Evolutionary conservation across 1,284 basidiomycete genomes (phyloP).

Genomic region (Vanrija sp.): DNA sequence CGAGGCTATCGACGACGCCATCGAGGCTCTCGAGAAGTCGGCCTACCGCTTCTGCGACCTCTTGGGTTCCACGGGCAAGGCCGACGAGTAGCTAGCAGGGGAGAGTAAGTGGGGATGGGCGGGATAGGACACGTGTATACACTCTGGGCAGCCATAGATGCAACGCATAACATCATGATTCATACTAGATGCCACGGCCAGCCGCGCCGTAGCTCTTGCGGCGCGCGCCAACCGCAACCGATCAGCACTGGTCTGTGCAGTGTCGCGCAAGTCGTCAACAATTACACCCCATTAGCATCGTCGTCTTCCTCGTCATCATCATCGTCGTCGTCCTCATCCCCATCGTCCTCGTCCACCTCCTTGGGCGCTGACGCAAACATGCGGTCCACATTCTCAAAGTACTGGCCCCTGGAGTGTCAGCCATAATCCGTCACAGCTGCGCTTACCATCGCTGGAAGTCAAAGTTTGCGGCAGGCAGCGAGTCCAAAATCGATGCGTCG

Average conservation of each 20-base stretch:
- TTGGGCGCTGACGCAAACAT: slow-evolving; percentile 1
- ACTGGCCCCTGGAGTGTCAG: slow-evolving; percentile 10
- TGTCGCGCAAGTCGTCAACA: too few species aligned
- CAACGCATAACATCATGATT: too few species aligned
- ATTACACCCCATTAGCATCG: neutral
- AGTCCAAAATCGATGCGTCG: slow-evolving; percentile 69
- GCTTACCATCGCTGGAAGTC: slow-evolving; percentile 60
- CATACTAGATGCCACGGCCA: too few species aligned
- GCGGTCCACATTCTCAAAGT: slow-evolving; percentile 19
- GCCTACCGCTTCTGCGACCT: slow-evolving; percentile 43
- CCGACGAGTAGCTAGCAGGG: slow-evolving; percentile 11
- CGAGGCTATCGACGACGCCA: slow-evolving; percentile 44
- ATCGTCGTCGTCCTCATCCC: neutral
- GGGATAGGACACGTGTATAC: too few species aligned
- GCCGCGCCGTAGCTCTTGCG: too few species aligned
- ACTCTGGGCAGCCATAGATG: too few species aligned
- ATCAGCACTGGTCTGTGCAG: too few species aligned
- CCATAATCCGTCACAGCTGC: neutral
- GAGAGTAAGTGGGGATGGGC: too few species aligned
- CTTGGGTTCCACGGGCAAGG: slow-evolving; percentile 43
- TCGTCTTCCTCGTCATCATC: neutral
- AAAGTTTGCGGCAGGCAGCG: slow-evolving; percentile 77
- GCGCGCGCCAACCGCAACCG: too few species aligned
- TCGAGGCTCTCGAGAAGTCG: slow-evolving; percentile 38
- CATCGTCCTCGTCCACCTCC: neutral